These are phyloP conservation scores for Karstenula rhodostoma DNA, from an alignment of 2,329 filamentous ascomycete genomes.

Conservation along the genomic window DNA sequence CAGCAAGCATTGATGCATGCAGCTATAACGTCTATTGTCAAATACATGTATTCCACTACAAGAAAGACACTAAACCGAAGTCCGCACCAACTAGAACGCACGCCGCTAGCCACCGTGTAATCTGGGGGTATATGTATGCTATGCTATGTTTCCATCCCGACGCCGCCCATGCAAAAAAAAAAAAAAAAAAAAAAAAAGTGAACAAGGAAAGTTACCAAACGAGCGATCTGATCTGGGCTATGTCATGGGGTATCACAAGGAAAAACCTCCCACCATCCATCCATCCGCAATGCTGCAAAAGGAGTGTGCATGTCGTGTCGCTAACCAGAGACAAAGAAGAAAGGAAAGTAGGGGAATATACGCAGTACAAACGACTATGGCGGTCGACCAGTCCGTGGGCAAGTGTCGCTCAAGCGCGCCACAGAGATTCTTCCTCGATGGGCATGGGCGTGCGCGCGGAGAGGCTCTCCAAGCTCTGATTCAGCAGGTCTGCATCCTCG, in stretches of 20 bases:
- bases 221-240: background rate
- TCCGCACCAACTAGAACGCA: background rate
- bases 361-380: too few relatives aligned
- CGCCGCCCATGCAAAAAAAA: conserved; percentile 5
- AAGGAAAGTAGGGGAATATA: too few relatives aligned
- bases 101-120: background rate
- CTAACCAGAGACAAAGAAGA: background rate
- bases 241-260: conserved; percentile 6
- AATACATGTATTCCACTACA: background rate
- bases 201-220: background rate
- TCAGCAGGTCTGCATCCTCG: conserved; percentile 42
- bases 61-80: background rate
- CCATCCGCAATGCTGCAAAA: background rate
- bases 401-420: conserved; percentile 39
- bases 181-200: conserved; percentile 1
- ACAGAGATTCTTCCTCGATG: conserved; percentile 49
- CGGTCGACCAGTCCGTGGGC: too few relatives aligned
- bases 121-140: conserved; percentile 15
- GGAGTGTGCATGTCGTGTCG: background rate
- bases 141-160: background rate
- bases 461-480: conserved; percentile 38
- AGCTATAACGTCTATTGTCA: background rate
- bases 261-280: background rate
- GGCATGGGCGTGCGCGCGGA: conserved; percentile 47
- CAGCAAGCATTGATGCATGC: too few relatives aligned